Base-by-base conservation (phyloP, 164 flowering plant species). In the Macadamia tetraphylla region DNA sequence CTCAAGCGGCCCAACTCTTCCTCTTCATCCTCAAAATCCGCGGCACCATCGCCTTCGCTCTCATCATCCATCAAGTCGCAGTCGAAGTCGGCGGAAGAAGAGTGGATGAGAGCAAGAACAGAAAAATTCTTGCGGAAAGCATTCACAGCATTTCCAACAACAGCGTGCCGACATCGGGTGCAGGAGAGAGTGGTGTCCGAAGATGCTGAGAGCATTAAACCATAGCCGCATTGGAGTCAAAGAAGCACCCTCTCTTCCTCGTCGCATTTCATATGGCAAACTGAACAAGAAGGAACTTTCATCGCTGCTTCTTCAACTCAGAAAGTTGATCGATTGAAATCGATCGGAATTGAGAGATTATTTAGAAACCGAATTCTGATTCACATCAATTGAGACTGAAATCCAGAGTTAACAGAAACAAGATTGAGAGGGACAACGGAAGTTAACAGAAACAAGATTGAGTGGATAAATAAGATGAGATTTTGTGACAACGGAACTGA, bases 181-280 rank as follows among this genome's bases (percentile, higher is more conserved):
- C 99, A 95, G 12, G 92, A 67, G 29, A 92, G 86, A 12, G 88
- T 69, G 6, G 85, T 79, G 65, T 92, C 97, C 1, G 82, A 51
- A 0, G 96, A 83, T 3, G 96, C 79, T 0, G 94, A 65, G 83
- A 92, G 89, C 90, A 95, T 82, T 29, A 89, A 95, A n/a, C 97
- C 97, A 58, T 95, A 98, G 43, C 99, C 99, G 82, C 99, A 95
- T 81, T 95, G 94, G 67, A 95, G 98, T 64, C 92, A 77, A 6
- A 95, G 73, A 0, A 98, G 99, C 1, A 85, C 88, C 53, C 99
- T 71, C 63, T 86, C 93, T 0, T 82, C 92, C 73, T 95, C 99
- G 88, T 92, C 76, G 84, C 88, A 94, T 72, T 87, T 75, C 66
- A 80, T 86, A 71, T 94, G 93, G 75, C 99, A 94, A 0, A 94